Evolutionary conservation across 208 protist species (phyloP), one percentile per base, ranked within the genome.

Genomic region (Leishmania turanica): DNA sequence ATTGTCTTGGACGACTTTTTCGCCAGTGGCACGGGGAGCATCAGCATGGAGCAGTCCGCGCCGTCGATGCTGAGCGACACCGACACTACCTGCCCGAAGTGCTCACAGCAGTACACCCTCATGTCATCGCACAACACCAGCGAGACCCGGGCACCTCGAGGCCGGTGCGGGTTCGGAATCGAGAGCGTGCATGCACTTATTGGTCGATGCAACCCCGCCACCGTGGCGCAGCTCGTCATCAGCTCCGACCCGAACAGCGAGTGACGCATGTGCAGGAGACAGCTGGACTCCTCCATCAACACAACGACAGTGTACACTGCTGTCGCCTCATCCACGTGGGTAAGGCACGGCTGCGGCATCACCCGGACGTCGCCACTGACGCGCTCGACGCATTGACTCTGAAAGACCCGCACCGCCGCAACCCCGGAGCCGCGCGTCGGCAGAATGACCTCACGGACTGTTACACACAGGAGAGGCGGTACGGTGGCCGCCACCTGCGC

Each of bases 401-500:
- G 84, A 71, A 83, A 90, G 49, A 70, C 45, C 0, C 80, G 81
- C 64, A 83, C 80, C 13, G 19, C 54, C n/a, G 80, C 72, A n/a
- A 60, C 62, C 0, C 8, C 21, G 31, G 34, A 6, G 54, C 65
- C 54, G 65, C 80, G 68, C 27, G 86, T 79, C 2, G 87, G 83
- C 74, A 91, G 79, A 6, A 90, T 81, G 27, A 72, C 58, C 65
- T 91, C 91, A 19, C 76, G 87, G 34, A 92, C 40, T 27, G 81
- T 62, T 2, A 89, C 82, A 71, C 84, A 90, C 6, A 80, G 60
- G 77, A 90, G 4, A n/a, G 53, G 49, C 1, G 11, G 9, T 19
- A 13, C 4, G 34, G 54, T 1, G 37, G 69, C 24, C 40, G 42
- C 40, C 27, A n/a, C 58, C 34, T 60, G 9, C 69, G 31, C 49